Evolutionary conservation across 495 filamentous ascomycete genomes (phyloP).

Genomic region (Podospora anserina): DNA sequence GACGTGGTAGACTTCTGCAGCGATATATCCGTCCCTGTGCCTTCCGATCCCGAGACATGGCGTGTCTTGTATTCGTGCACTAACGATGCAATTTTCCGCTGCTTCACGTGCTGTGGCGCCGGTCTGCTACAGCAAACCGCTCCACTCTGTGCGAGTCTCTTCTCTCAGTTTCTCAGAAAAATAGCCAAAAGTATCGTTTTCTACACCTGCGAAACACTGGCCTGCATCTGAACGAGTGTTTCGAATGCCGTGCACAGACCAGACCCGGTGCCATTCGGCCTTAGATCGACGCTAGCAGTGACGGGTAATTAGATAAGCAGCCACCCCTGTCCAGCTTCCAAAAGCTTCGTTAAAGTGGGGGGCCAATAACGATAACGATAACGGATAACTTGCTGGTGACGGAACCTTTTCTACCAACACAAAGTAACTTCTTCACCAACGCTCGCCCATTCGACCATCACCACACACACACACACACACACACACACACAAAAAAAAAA

Average conservation of each 20-base stretch:
- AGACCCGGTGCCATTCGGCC: not conserved
- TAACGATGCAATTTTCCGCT: not conserved
- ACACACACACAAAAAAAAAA: not conserved
- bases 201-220: not conserved
- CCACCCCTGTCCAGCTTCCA: not conserved
- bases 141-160: not conserved
- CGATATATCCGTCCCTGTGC: no score
- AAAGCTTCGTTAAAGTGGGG: not conserved
- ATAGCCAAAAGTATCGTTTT: not conserved
- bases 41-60: not conserved
- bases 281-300: constrained; percentile 8
- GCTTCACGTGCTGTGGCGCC: not conserved
- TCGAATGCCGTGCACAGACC: constrained; percentile 1
- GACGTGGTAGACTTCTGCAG: no score
- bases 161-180: not conserved
- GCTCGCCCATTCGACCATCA: not conserved
- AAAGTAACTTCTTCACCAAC: not conserved
- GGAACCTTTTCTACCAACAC: not conserved
- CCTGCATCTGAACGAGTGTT: constrained; percentile 7
- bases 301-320: constrained; percentile 8
- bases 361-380: not conserved
- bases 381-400: not conserved
- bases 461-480: not conserved
- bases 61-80: not conserved
- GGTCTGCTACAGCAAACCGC: not conserved